Base-by-base conservation (phyloP, 208 protist species). In the Crithidia fasciculata region DNA sequence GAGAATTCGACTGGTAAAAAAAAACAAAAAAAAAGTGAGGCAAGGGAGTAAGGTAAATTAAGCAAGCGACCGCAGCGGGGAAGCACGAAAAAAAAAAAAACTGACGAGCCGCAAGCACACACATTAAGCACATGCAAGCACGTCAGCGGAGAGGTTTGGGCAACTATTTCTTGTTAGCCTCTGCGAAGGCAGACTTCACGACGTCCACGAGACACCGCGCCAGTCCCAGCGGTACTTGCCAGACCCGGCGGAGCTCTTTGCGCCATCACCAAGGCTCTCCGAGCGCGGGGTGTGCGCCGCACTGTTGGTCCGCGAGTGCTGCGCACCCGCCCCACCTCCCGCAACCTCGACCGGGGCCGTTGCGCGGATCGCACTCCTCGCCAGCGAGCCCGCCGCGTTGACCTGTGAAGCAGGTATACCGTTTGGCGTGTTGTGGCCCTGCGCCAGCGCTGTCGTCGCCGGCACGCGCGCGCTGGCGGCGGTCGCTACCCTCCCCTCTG, bases 211-310 rank as follows among this genome's bases (percentile, higher is more conserved):
- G 36, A 58, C 70, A 60, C 70, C 68, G 18, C 78, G 70, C 80
- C 83, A 88, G 36, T 88, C 67, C 79, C 82, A 86, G 4, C 81
- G 45, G 65, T 80, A 88, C 73, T 85, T 78, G 10, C 76, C 76
- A 2, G 59, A 68, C 10, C 72, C 72, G 8, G 72, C 69, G n/a
- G 66, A 82, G 40, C 62, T 77, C 49, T 74, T 80, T 4, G 72
- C 59, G 58, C 80, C 76, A 15, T 52, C 67, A 28, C 45, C 45
- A 40, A 70, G 12, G 15, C 68, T 71, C 12, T 50, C 55, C 40
- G 69, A 68, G 0, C 47, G 43, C 36, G 69, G 74, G 5, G 74
- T 80, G 54, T 74, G 68, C 18, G 40, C 52, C 5, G 28, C 66
- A 15, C 65, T 78, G 58, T 39, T 72, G 66, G 43, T 43, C 4